A percentile compares a stretch with the other conserved stretches of the same genome.
These are phyloP conservation scores for Colletotrichum lini DNA, from an alignment of 2,329 filamentous ascomycete species.

Conservation along the genomic window DNA sequence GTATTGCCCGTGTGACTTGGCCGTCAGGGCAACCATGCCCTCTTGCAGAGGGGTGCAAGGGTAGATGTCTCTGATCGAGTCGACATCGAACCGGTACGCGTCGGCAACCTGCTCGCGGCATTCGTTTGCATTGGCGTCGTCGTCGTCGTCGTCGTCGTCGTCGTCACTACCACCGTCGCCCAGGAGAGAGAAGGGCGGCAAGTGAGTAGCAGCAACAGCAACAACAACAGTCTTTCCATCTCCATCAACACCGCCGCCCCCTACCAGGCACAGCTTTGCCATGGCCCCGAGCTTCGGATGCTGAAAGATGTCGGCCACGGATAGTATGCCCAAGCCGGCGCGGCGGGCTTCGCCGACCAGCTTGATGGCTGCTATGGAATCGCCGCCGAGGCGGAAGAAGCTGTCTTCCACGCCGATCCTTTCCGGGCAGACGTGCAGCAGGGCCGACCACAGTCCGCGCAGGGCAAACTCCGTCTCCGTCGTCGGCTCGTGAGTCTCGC, in stretches of 20 bases:
- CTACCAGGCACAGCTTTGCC: neutral
- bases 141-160: too few relatives aligned
- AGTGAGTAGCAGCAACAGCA: neutral
- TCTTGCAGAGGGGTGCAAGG: conserved; percentile 25
- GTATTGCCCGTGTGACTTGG: conserved; percentile 33
- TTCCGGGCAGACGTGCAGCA: neutral
- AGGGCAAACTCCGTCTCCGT: neutral
- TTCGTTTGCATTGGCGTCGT: neutral
- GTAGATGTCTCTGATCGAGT: conserved; percentile 5
- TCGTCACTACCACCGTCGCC: neutral
- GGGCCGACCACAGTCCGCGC: conserved; percentile 10
- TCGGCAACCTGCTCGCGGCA: neutral
- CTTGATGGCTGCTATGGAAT: conserved; percentile 47
- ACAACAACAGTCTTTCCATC: too few relatives aligned
- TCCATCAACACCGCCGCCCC: neutral
- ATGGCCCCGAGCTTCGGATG: conserved; percentile 10
- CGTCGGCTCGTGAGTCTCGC: neutral
- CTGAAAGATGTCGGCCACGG: conserved; percentile 20
- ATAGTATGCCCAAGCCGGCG: neutral
- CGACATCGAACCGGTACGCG: neutral
- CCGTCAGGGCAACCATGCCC: conserved; percentile 40
- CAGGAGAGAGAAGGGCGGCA: neutral
- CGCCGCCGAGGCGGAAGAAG: conserved; percentile 46
- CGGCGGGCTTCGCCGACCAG: conserved; percentile 24
- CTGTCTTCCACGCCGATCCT: conserved; percentile 38